Evolutionary conservation across 129 eudicot genomes (phyloP).

Genomic region (Flaveria ramosissima): DNA sequence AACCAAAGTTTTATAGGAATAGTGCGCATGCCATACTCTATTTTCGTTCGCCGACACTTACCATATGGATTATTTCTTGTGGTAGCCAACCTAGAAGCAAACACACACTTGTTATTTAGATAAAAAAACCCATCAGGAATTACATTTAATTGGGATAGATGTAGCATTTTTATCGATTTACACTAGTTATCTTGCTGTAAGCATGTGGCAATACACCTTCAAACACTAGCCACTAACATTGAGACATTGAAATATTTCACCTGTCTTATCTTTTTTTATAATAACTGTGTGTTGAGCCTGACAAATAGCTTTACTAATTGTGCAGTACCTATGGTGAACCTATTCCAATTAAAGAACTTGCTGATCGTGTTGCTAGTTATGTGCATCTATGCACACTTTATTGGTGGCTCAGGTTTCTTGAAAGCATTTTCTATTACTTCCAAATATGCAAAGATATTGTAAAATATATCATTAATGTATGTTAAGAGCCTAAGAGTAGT

Average conservation of each 20-base stretch:
- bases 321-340: slow-evolving; percentile 88
- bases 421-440: slow-evolving; percentile 9
- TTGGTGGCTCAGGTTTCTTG: slow-evolving; percentile 96
- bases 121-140: not conserved
- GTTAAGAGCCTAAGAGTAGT: slow-evolving; percentile 14
- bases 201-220: slow-evolving; percentile 17
- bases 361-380: slow-evolving; percentile 95
- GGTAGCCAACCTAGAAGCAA: not conserved
- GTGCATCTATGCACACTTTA: slow-evolving; percentile 93
- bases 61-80: not conserved
- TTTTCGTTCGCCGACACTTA: not conserved
- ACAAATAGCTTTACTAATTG: slow-evolving; percentile 24
- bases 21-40: not conserved
- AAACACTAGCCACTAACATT: not conserved
- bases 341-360: slow-evolving; percentile 94
- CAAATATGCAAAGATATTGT: not conserved
- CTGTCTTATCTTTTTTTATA: not conserved
- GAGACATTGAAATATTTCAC: not conserved
- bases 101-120: not conserved
- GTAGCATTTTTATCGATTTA: not conserved
- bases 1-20: not conserved
- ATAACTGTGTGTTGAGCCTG: slow-evolving; percentile 4
- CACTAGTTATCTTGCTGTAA: not conserved
- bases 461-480: not conserved
- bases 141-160: not conserved